Conservation (phyloP, 495 filamentous ascomycete species). For the Aspergillus baeticus region DNA sequence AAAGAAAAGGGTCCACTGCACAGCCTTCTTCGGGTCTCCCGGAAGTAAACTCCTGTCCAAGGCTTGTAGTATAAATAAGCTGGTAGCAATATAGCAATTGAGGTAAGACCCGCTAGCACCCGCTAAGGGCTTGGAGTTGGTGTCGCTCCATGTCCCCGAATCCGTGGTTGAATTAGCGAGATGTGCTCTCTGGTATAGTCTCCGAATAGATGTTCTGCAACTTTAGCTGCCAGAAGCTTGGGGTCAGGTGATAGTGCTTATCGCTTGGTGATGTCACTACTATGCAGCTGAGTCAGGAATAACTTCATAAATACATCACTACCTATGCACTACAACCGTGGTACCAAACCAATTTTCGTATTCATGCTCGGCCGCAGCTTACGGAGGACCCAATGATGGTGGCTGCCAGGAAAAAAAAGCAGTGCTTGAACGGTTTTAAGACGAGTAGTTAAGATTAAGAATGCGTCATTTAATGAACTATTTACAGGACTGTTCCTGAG, state of each 20-base stretch:
- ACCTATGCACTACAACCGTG: no score
- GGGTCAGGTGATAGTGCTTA: slow-evolving; percentile 4
- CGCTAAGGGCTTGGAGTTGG: background rate
- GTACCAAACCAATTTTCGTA: no score
- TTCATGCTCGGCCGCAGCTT: no score
- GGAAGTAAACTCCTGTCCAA: slow-evolving; percentile 20
- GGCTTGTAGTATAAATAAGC: background rate
- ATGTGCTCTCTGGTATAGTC: no score
- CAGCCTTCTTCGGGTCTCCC: slow-evolving; percentile 34
- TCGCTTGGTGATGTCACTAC: slow-evolving; percentile 4
- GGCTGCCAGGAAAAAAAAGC: no score
- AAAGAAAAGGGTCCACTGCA: slow-evolving; percentile 37
- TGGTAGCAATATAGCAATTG: background rate
- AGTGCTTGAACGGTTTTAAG: no score
- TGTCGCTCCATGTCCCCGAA: no score
- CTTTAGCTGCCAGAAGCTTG: background rate
- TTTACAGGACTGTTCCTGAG: background rate
- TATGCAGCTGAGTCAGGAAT: background rate
- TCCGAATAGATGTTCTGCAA: no score
- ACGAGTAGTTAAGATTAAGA: background rate
- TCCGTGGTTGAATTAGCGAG: no score
- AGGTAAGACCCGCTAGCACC: background rate
- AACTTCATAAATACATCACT: no score
- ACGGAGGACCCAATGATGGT: no score
- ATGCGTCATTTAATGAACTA: background rate